phyloP scores from a whole-genome alignment of 371 early-diverging fungal species.

The Mortierella sp. region DNA sequence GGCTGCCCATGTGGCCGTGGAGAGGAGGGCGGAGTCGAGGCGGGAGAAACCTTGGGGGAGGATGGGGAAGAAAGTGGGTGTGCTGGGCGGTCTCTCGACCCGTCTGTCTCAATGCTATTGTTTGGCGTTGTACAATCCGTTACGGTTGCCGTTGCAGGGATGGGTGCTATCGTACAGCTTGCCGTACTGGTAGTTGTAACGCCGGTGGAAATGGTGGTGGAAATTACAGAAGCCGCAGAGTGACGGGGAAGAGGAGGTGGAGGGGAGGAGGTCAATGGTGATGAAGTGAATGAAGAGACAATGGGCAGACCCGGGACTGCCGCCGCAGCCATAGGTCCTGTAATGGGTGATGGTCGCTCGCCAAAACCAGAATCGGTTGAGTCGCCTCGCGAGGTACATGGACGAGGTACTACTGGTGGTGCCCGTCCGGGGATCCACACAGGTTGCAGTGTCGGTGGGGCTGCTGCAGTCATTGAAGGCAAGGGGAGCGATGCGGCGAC shows the following conservation, averaged over 20 bases:
- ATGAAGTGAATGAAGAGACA: background rate
- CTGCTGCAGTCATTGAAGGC: background rate
- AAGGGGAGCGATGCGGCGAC: background rate
- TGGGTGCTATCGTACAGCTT: too few relatives aligned
- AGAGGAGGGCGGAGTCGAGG: too few relatives aligned
- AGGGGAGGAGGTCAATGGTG: background rate
- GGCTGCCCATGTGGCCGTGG: too few relatives aligned
- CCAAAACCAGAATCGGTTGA: slow-evolving; percentile 29
- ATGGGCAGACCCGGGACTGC: background rate
- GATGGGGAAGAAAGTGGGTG: too few relatives aligned
- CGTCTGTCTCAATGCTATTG: too few relatives aligned
- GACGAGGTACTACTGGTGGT: slow-evolving; percentile 4
- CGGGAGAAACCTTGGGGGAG: too few relatives aligned
- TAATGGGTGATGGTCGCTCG: slow-evolving; percentile 5
- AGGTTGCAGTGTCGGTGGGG: background rate
- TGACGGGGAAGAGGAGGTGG: background rate
- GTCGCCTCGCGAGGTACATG: slow-evolving; percentile 14
- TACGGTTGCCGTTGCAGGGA: too few relatives aligned
- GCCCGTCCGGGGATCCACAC: background rate
- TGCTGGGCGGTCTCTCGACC: too few relatives aligned
- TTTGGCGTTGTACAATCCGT: too few relatives aligned
- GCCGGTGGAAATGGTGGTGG: background rate
- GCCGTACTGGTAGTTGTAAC: too few relatives aligned
- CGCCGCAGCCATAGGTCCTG: background rate
- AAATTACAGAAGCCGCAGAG: background rate